Conservation (phyloP, 345 rosid genomes). For the Arabidopsis arenosa region DNA sequence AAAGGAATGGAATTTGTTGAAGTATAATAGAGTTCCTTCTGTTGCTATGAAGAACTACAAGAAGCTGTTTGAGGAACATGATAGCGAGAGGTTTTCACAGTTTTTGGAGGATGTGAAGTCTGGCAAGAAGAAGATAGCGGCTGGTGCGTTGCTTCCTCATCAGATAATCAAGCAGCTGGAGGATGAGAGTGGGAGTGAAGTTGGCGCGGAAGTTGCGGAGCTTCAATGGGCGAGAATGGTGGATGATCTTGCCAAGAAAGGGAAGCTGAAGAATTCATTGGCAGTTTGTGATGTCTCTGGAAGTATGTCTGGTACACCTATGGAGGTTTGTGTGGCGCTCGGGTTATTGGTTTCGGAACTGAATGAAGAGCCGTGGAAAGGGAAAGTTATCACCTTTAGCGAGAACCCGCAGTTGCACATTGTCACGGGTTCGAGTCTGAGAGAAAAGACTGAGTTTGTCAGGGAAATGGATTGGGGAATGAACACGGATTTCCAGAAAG, state of each 20-base stretch:
- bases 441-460: not conserved
- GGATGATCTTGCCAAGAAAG: slow-evolving; percentile 6
- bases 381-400: slow-evolving; percentile 7
- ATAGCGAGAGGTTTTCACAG: not conserved
- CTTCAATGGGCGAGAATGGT: slow-evolving; percentile 10
- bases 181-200: not conserved
- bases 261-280: not conserved
- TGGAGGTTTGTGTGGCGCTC: not conserved
- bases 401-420: not conserved
- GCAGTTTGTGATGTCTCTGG: not conserved
- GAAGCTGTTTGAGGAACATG: slow-evolving; percentile 27
- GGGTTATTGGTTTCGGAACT: not conserved
- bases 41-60: slow-evolving; percentile 48
- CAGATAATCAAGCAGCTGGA: not conserved
- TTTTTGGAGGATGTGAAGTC: slow-evolving; percentile 1
- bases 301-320: not conserved
- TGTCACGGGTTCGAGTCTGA: not conserved
- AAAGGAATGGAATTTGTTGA: slow-evolving; percentile 39
- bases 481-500: not conserved
- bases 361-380: slow-evolving; percentile 4
- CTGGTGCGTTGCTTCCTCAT: slow-evolving; percentile 6
- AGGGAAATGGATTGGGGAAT: not conserved
- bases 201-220: not conserved
- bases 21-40: slow-evolving; percentile 45
- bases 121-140: not conserved